Conservation (phyloP, 1,284 basidiomycete species). For the Fistulinella cinereoalba region DNA sequence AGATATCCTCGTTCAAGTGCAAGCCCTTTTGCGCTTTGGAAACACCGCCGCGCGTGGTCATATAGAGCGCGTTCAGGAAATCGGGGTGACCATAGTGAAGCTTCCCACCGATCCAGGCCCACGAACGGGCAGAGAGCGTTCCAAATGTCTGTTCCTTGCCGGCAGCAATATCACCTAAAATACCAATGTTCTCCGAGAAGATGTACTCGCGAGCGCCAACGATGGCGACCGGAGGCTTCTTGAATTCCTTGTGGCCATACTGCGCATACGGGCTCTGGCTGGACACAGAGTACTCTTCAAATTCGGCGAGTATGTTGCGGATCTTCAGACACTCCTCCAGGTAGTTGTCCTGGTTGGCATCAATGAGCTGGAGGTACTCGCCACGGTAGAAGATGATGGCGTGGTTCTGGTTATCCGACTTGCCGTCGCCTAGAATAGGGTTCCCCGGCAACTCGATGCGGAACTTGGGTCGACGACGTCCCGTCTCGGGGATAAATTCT, state of each 20-base stretch:
- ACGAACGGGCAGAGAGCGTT: slow-evolving; percentile 93
- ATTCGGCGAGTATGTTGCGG: slow-evolving; percentile 95
- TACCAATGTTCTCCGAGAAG: slow-evolving; percentile 99
- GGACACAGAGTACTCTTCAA: slow-evolving; percentile 92
- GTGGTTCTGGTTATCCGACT: slow-evolving; percentile 99
- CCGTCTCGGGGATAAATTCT: slow-evolving; percentile 86
- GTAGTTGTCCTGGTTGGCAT: slow-evolving; percentile 99
- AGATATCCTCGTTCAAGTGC: slow-evolving; percentile 99
- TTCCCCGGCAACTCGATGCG: slow-evolving; percentile 97
- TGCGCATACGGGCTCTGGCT: slow-evolving; percentile 94
- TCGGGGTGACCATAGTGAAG: slow-evolving; percentile 99
- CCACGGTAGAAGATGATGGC: slow-evolving; percentile 99
- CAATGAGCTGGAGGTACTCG: slow-evolving; percentile 98
- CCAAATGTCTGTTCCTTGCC: slow-evolving; percentile 99
- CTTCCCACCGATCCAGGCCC: slow-evolving; percentile 98
- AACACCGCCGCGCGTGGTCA: slow-evolving; percentile 98
- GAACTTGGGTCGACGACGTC: slow-evolving; percentile 96
- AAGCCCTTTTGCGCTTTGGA: slow-evolving; percentile 99
- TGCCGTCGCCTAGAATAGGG: slow-evolving; percentile 98
- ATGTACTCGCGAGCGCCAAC: slow-evolving; percentile 99
- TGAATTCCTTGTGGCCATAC: slow-evolving; percentile 90
- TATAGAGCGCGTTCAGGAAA: slow-evolving; percentile 98
- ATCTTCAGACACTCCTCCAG: slow-evolving; percentile 99
- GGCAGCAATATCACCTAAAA: slow-evolving; percentile 97
- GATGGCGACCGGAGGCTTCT: slow-evolving; percentile 92